Evolutionary conservation across 2,329 filamentous ascomycete species (phyloP).

Genomic region (Colletotrichum tamarilloi): DNA sequence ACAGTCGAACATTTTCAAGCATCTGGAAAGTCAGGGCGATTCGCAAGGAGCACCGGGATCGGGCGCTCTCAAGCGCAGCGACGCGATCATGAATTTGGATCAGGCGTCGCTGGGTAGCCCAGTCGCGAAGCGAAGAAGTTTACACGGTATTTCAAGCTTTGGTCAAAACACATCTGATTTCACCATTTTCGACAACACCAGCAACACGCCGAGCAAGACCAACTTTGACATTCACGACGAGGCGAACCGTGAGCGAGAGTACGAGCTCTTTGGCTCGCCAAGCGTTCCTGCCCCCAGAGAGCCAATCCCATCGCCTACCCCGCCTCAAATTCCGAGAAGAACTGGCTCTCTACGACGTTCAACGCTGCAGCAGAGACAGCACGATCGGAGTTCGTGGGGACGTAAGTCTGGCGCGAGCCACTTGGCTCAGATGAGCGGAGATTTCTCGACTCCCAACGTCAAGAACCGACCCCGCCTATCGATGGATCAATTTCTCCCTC

Average conservation of each 20-base stretch:
- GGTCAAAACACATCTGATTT: constrained; percentile 66
- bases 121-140: constrained; percentile 88
- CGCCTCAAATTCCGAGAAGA: constrained; percentile 71
- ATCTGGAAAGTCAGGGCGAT: constrained; percentile 63
- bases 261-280: constrained; percentile 59
- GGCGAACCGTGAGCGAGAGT: constrained; percentile 60
- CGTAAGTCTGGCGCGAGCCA: constrained; percentile 68
- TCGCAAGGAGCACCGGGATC: constrained; percentile 57
- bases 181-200: constrained; percentile 78
- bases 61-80: constrained; percentile 91
- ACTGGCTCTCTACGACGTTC: constrained; percentile 86
- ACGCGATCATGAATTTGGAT: constrained; percentile 89
- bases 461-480: constrained; percentile 79
- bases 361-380: constrained; percentile 85
- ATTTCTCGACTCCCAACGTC: constrained; percentile 66
- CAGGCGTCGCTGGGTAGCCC: constrained; percentile 83
- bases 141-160: constrained; percentile 78
- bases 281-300: constrained; percentile 51
- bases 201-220: constrained; percentile 51
- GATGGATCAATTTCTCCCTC: constrained; percentile 80
- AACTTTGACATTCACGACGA: constrained; percentile 59
- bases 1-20: constrained; percentile 57
- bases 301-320: constrained; percentile 54
- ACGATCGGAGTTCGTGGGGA: constrained; percentile 74
- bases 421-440: constrained; percentile 60